Evolutionary conservation across 306 rosid genomes (phyloP).

Genomic region (Acacia crassicarpa): DNA sequence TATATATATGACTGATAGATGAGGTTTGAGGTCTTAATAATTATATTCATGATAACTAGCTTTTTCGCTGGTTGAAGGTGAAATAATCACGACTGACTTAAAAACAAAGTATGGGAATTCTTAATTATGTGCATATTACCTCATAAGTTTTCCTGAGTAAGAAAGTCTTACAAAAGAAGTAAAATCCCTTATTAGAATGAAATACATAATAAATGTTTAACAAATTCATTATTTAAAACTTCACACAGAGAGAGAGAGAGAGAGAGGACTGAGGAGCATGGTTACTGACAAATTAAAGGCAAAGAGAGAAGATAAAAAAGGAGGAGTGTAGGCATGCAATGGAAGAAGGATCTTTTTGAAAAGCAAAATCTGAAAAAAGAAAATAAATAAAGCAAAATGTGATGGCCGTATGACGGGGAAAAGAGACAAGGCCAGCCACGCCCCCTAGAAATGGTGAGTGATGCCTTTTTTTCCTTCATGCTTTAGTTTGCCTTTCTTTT

Average conservation of each 20-base stretch:
- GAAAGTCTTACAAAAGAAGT: background rate
- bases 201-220: background rate
- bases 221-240: background rate
- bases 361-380: slow-evolving; percentile 9
- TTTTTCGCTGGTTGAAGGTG: background rate
- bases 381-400: slow-evolving; percentile 5
- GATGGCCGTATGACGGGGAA: background rate
- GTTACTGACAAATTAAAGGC: slow-evolving; percentile 3
- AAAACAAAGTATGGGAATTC: background rate
- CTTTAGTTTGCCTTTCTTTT: background rate
- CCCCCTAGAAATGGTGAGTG: background rate
- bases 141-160: background rate
- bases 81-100: background rate
- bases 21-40: background rate
- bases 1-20: background rate
- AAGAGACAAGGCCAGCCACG: background rate
- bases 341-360: background rate
- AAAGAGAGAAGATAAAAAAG: background rate
- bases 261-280: background rate
- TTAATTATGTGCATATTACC: background rate
- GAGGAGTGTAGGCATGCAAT: background rate
- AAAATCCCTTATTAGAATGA: background rate
- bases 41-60: background rate
- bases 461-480: background rate
- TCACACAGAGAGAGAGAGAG: background rate